Evolutionary conservation across 139 green algal species (phyloP).

Genomic region (Picochlorum sp.): DNA sequence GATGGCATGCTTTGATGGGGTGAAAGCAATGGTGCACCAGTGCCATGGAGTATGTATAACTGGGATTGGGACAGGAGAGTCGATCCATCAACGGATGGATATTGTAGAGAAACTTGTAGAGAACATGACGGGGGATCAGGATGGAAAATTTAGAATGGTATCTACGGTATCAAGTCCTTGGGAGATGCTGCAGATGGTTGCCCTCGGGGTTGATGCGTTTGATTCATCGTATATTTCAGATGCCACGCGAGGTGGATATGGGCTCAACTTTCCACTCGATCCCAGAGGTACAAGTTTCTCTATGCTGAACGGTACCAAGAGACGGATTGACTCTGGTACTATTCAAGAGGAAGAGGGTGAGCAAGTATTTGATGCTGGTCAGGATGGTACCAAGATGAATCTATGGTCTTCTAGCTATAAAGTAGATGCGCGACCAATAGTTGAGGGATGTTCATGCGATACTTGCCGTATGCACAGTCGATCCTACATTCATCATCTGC

Average conservation of each 20-base stretch:
- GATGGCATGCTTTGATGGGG: neutral
- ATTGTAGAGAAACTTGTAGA: conserved; percentile 26
- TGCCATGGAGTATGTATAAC: conserved; percentile 36
- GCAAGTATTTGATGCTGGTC: conserved; percentile 12
- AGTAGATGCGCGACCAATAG: conserved; percentile 37
- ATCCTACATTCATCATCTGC: conserved; percentile 69
- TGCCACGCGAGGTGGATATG: conserved; percentile 36
- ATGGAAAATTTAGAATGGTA: conserved; percentile 35
- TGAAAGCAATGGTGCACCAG: neutral
- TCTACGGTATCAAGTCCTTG: conserved; percentile 20
- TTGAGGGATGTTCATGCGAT: conserved; percentile 53
- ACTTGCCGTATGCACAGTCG: conserved; percentile 48
- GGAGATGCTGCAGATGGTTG: conserved; percentile 49
- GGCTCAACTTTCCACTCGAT: conserved; percentile 41
- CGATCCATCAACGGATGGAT: conserved; percentile 7
- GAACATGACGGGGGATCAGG: conserved; percentile 19
- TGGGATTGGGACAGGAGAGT: conserved; percentile 58
- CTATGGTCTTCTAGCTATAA: conserved; percentile 43
- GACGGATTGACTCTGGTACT: too few species aligned
- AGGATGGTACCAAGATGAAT: conserved; percentile 54
- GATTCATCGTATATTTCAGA: conserved; percentile 33
- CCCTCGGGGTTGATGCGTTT: conserved; percentile 35
- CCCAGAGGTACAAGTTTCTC: neutral
- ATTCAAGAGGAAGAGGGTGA: neutral
- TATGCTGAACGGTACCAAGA: neutral